Percentiles rank a stretch among this genome's conserved stretches.
Evolutionary conservation across 345 rosid genomes (phyloP).

Genomic region (Salix exigua): DNA sequence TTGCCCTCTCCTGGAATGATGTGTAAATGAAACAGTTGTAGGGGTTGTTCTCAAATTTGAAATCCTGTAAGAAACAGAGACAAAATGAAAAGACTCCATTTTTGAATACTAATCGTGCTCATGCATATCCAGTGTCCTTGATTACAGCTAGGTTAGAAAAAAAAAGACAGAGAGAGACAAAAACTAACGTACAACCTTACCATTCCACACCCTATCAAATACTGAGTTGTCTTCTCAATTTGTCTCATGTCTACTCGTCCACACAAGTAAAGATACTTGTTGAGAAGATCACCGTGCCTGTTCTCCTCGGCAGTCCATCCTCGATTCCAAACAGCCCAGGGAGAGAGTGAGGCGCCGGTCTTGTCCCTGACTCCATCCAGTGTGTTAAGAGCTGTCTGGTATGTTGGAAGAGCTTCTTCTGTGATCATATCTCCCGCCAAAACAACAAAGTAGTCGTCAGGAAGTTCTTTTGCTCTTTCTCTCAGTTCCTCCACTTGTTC

Average conservation of each 20-base stretch:
- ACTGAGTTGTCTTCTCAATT: conserved; percentile 60
- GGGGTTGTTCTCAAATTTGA: conserved; percentile 21
- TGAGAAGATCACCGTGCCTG: conserved; percentile 61
- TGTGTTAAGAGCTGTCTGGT: conserved; percentile 20
- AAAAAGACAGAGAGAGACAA: background rate
- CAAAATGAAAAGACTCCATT: background rate
- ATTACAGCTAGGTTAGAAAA: background rate
- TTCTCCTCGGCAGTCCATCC: conserved; percentile 72
- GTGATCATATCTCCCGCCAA: conserved; percentile 31
- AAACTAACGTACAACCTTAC: conserved; percentile 20
- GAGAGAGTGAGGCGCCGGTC: conserved; percentile 18
- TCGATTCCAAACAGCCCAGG: conserved; percentile 66
- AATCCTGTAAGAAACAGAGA: conserved; percentile 18
- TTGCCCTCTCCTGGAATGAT: conserved; percentile 43
- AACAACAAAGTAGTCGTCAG: conserved; percentile 31
- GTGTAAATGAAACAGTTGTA: conserved; percentile 37
- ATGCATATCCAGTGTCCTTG: background rate
- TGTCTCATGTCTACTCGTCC: conserved; percentile 65
- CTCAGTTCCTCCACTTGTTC: conserved; percentile 22
- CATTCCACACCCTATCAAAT: conserved; percentile 65
- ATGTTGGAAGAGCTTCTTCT: conserved; percentile 30
- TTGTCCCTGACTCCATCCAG: conserved; percentile 25
- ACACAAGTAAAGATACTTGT: conserved; percentile 56
- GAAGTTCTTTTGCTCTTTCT: conserved; percentile 26
- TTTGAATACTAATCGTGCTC: background rate